Evolutionary conservation across 495 filamentous ascomycete species (phyloP).

Genomic region (Saxophila tyrrhenica): DNA sequence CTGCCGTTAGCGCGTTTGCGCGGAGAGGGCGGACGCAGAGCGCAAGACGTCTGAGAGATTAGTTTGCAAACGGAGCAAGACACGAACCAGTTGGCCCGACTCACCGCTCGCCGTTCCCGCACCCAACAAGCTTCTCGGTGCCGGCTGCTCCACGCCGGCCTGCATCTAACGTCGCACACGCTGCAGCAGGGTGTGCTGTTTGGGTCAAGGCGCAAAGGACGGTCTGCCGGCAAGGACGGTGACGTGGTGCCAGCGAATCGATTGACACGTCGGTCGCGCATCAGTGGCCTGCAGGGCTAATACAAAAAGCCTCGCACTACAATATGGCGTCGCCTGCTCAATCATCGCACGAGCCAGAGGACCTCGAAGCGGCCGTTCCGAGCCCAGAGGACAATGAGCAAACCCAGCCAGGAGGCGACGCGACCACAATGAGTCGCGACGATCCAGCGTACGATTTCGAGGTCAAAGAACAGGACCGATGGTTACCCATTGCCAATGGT

Average conservation of each 20-base stretch:
- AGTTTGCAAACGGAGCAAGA: slow-evolving; percentile 4
- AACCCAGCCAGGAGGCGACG: not conserved
- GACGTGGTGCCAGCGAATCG: slow-evolving; percentile 33
- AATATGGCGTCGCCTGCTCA: slow-evolving; percentile 17
- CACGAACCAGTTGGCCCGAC: not conserved
- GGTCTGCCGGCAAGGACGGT: slow-evolving; percentile 8
- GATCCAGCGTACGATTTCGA: slow-evolving; percentile 83
- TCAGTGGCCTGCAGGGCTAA: slow-evolving; percentile 49
- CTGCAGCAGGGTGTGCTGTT: slow-evolving; percentile 15
- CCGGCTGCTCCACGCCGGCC: slow-evolving; percentile 10
- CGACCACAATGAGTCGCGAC: slow-evolving; percentile 49
- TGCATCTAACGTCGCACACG: slow-evolving; percentile 12
- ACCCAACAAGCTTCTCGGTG: slow-evolving; percentile 1
- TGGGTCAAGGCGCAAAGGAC: slow-evolving; percentile 7
- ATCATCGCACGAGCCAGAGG: slow-evolving; percentile 59
- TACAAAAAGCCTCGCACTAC: slow-evolving; percentile 80
- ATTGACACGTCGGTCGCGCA: slow-evolving; percentile 15
- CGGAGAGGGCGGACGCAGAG: not conserved
- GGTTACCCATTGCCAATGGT: slow-evolving; percentile 99
- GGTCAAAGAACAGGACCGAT: slow-evolving; percentile 99
- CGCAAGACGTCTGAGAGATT: not conserved
- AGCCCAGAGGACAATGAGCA: slow-evolving; percentile 72
- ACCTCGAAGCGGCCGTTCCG: slow-evolving; percentile 84
- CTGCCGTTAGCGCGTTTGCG: not conserved
- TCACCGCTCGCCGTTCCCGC: not conserved